Evolutionary conservation across 2,329 filamentous ascomycete genomes (phyloP).

Genomic region (Trichoderma afroharzianum): DNA sequence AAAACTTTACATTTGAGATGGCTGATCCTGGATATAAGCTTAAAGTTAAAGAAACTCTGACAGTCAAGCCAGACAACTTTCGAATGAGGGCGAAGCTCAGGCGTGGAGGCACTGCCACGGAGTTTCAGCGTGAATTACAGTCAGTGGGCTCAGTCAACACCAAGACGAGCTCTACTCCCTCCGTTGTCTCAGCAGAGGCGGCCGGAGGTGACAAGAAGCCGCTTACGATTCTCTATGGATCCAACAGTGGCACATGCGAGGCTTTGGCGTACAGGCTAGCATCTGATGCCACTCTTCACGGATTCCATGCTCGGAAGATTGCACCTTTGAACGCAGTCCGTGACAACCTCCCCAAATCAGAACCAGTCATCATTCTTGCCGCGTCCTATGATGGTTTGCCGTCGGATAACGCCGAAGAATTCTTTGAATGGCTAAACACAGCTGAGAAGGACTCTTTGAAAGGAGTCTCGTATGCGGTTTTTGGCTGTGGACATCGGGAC

Average conservation of each 20-base stretch:
- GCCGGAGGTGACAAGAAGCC: constrained; percentile 25
- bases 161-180: background rate
- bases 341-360: constrained; percentile 51
- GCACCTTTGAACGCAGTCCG: constrained; percentile 56
- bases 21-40: constrained; percentile 56
- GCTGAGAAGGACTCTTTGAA: constrained; percentile 47
- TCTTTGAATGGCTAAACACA: constrained; percentile 59
- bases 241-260: constrained; percentile 67
- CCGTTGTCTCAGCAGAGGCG: background rate
- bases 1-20: constrained; percentile 63
- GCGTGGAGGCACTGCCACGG: constrained; percentile 35
- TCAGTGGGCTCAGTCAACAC: background rate
- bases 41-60: constrained; percentile 51
- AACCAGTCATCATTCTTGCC: constrained; percentile 60
- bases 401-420: constrained; percentile 64
- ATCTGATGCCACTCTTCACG: constrained; percentile 50
- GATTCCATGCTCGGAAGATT: constrained; percentile 49
- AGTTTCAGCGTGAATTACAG: constrained; percentile 32
- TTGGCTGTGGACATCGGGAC: constrained; percentile 60
- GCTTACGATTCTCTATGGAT: constrained; percentile 64
- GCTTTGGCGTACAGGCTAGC: constrained; percentile 59
- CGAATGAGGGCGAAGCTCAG: constrained; percentile 54
- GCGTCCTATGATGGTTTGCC: constrained; percentile 69
- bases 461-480: constrained; percentile 60
- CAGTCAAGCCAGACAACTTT: constrained; percentile 58